Evolutionary conservation across 495 filamentous ascomycete genomes (phyloP).

Genomic region (Aspergillus mulundensis): DNA sequence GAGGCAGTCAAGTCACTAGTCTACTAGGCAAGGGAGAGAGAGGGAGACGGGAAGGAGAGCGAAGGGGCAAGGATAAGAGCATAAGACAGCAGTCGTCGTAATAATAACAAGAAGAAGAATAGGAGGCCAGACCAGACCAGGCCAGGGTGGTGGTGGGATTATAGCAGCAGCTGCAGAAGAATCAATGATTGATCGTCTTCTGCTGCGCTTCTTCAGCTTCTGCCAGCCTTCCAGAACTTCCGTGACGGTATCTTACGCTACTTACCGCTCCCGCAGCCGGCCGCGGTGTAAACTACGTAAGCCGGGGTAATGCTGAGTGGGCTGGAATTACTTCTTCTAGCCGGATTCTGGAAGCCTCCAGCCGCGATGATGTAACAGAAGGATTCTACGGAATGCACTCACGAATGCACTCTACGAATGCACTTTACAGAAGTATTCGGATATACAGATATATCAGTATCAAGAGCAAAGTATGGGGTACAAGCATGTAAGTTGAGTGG

Average conservation of each 20-base stretch:
- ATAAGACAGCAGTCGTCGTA: too few species aligned
- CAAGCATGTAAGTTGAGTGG: too few species aligned
- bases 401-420: too few species aligned
- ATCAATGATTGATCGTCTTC: neutral
- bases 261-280: neutral
- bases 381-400: too few species aligned
- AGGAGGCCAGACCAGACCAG: neutral
- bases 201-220: slow-evolving; percentile 5
- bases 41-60: neutral
- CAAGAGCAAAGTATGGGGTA: too few species aligned
- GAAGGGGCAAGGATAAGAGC: slow-evolving; percentile 2
- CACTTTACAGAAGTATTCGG: too few species aligned
- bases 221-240: slow-evolving; percentile 25
- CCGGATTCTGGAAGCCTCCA: slow-evolving; percentile 3
- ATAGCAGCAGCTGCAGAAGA: neutral
- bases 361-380: neutral
- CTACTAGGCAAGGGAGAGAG: neutral
- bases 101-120: too few species aligned
- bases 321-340: neutral
- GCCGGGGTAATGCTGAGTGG: neutral
- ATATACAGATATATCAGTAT: too few species aligned
- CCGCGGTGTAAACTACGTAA: neutral
- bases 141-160: neutral
- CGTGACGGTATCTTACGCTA: neutral
- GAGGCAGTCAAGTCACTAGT: neutral